phyloP scores from a whole-genome alignment of 371 early-diverging fungal genomes.

The Gilbertella persicaria region DNA sequence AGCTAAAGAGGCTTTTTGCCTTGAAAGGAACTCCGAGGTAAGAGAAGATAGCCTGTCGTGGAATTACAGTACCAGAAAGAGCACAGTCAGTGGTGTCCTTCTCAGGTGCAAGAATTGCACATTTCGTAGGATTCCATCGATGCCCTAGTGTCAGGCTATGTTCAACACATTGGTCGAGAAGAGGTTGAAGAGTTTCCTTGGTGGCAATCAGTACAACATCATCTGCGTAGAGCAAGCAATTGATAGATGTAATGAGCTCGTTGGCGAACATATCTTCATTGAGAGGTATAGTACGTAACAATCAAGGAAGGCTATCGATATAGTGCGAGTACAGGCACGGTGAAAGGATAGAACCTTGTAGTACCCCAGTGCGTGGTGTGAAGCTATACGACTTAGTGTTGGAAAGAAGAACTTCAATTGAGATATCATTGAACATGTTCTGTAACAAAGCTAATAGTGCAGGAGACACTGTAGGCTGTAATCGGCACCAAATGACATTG shows the following conservation, averaged over 20 bases:
- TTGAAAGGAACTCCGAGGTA: conserved; percentile 13
- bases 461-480: not conserved
- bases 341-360: conserved; percentile 31
- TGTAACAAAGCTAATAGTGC: not conserved
- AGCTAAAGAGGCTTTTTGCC: not conserved
- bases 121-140: conserved; percentile 11
- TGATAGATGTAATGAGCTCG: not conserved
- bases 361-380: conserved; percentile 18
- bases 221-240: conserved; percentile 16
- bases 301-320: conserved; percentile 21
- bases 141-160: conserved; percentile 10
- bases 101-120: not conserved
- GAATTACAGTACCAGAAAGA: conserved; percentile 1
- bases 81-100: not conserved
- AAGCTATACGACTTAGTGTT: conserved; percentile 8
- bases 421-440: conserved; percentile 20
- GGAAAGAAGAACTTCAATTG: conserved; percentile 5
- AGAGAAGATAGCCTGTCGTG: not conserved
- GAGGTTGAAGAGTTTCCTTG: not conserved
- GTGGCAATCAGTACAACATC: conserved; percentile 23
- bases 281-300: not conserved
- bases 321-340: conserved; percentile 29
- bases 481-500: conserved; percentile 3
- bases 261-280: too few relatives aligned
- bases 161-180: conserved; percentile 6